Base-by-base conservation (phyloP, 2,329 filamentous ascomycete species). In the Cercospora sp. region DNA sequence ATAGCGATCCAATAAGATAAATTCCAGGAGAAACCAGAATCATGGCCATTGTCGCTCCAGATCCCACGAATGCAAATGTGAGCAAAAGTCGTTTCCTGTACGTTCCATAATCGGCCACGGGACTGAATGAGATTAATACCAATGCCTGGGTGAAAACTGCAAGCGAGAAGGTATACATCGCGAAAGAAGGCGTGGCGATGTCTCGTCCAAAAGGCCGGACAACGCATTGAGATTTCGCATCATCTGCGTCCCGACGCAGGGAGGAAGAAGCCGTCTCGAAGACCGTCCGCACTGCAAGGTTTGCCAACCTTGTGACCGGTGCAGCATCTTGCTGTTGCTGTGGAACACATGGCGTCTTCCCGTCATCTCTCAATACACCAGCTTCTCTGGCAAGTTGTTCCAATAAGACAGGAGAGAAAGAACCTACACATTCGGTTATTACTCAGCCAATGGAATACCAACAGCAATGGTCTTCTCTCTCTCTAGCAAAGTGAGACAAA, bases 91-190 rank as follows among this genome's bases (percentile, higher is more conserved):
- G 90, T 82, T 97, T 98, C 68, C 94, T 89, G 81, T 94, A 94
- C 2, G 78, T 90, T 79, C 94, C 94, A 81, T 97, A 92, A 79
- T 98, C 94, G 57, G 94, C 94, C 28, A 94, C 93, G 58, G 92
- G 94, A 76, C 92, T 96, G 81, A 97, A 96, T 74, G 92, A 95
- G 71, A 97, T 90, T 57, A 98, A 91, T 6, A 97, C 84, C n/a
- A 97, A 79, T 0, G 93, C 91, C 78, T 97, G 94, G 9, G 96
- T 80, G 24, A 97, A 80, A 0, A 97, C 94, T 75, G 93, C 96
- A 73, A 94, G 82, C 58, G 92, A 95, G 79, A 97, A 97, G 0
- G 93, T 97, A 79, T 97, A 97, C 91, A 97, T 93, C 73, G 92
- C 93, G 79, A 97, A 97, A 79, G 92, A 96, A 28, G 93, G 91